Conservation (phyloP, 176 grass and related monocot genomes). For the Secale cereale region DNA sequence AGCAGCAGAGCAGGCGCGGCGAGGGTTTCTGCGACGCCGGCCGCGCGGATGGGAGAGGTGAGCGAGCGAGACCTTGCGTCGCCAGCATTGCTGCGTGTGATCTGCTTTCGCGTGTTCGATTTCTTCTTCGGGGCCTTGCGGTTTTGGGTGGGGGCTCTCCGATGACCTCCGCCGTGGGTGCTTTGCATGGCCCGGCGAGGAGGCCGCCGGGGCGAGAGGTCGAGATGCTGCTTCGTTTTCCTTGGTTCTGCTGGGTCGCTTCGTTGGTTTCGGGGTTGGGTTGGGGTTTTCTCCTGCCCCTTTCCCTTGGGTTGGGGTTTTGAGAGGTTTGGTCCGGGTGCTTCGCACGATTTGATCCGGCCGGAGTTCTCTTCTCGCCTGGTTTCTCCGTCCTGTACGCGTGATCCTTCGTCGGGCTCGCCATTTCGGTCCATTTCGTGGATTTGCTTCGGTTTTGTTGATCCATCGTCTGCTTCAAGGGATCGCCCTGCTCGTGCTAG, state of each 20-base stretch:
- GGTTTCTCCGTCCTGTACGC: background rate
- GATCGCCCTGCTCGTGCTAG: background rate
- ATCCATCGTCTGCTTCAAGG: background rate
- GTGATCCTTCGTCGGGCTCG: no score
- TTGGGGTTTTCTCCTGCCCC: background rate
- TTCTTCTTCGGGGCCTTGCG: background rate
- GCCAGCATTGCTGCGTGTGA: background rate
- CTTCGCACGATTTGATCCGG: background rate
- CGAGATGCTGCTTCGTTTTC: background rate
- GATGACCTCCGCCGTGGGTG: background rate
- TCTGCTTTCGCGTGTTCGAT: background rate
- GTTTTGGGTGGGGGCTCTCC: background rate
- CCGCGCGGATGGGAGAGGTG: background rate
- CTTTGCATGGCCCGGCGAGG: no score
- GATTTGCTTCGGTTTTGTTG: no score
- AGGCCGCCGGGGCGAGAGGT: no score
- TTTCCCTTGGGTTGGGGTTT: background rate
- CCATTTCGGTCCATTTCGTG: no score
- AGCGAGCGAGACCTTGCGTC: background rate
- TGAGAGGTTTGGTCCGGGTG: background rate
- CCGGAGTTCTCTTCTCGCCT: no score
- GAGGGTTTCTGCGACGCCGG: background rate
- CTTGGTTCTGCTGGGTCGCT: background rate
- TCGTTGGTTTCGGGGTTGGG: background rate
- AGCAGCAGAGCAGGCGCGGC: background rate